These are phyloP conservation scores for Sporothrix pallida DNA, from an alignment of 2,329 filamentous ascomycete species.

Conservation along the genomic window DNA sequence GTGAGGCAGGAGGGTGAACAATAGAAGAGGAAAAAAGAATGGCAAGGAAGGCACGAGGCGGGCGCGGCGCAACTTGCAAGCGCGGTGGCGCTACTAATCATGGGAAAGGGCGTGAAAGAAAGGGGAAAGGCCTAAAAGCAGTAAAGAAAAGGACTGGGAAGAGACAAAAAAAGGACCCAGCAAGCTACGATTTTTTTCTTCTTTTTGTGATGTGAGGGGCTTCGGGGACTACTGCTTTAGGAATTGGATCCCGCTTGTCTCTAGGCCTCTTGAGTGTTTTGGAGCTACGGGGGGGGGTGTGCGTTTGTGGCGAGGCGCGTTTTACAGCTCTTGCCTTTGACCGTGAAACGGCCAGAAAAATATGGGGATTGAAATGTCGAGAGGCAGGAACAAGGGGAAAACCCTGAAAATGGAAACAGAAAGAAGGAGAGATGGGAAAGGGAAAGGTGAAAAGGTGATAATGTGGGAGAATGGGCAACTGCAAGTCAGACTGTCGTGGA, in stretches of 20 bases:
- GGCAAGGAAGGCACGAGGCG: background rate
- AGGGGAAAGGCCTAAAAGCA: background rate
- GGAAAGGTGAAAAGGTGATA: background rate
- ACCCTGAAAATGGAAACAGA: background rate
- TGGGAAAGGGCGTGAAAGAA: background rate
- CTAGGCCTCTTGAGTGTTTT: background rate
- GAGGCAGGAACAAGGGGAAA: background rate
- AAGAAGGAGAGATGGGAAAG: background rate
- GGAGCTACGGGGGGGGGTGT: background rate
- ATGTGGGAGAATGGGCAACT: background rate
- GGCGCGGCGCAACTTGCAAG: background rate
- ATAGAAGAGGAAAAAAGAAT: background rate
- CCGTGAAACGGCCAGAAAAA: slow-evolving; percentile 14
- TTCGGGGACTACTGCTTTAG: slow-evolving; percentile 30
- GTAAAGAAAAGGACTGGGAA: background rate
- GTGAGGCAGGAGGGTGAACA: slow-evolving; percentile 7
- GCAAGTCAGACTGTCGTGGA: slow-evolving; percentile 11
- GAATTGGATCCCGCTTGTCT: slow-evolving; percentile 29
- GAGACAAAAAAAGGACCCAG: background rate
- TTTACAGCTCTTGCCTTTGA: background rate
- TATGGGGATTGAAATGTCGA: background rate
- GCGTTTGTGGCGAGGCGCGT: slow-evolving; percentile 12
- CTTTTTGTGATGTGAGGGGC: slow-evolving; percentile 14
- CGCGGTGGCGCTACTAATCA: slow-evolving; percentile 26
- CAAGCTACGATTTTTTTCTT: background rate